Conservation (phyloP, 495 filamentous ascomycete species). For the Daldinia concentrica region DNA sequence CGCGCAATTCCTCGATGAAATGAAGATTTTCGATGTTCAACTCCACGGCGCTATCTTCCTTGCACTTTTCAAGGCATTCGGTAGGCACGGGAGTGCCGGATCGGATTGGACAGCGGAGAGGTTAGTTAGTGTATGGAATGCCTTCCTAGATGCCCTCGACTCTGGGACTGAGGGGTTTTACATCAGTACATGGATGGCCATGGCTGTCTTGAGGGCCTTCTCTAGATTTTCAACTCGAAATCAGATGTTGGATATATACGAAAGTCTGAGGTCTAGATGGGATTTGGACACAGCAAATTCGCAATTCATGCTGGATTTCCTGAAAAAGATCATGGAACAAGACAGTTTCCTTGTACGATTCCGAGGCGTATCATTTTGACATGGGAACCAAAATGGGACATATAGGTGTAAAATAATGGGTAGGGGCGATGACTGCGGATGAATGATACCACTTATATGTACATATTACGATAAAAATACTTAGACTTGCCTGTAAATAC, state of each 20-base stretch:
- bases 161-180: conserved; percentile 48
- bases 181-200: conserved; percentile 60
- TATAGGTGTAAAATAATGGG: conserved; percentile 17
- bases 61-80: conserved; percentile 78
- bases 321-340: conserved; percentile 34
- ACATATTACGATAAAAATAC: conserved; percentile 4
- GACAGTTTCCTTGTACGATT: background rate
- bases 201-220: conserved; percentile 60
- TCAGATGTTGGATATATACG: conserved; percentile 55
- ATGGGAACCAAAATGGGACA: background rate
- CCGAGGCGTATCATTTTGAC: background rate
- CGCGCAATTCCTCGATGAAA: conserved; percentile 69
- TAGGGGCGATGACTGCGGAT: background rate
- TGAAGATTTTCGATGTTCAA: conserved; percentile 65
- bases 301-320: conserved; percentile 52
- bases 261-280: conserved; percentile 52
- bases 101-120: conserved; percentile 71
- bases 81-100: conserved; percentile 69
- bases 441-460: conserved; percentile 26
- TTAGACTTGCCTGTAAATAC: conserved; percentile 14
- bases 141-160: conserved; percentile 56
- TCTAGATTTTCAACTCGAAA: conserved; percentile 49
- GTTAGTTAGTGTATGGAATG: conserved; percentile 61
- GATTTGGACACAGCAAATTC: conserved; percentile 40
- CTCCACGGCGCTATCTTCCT: conserved; percentile 71